These are phyloP conservation scores for Pyrenula aspistea DNA, from an alignment of 495 filamentous ascomycete genomes.

Conservation along the genomic window DNA sequence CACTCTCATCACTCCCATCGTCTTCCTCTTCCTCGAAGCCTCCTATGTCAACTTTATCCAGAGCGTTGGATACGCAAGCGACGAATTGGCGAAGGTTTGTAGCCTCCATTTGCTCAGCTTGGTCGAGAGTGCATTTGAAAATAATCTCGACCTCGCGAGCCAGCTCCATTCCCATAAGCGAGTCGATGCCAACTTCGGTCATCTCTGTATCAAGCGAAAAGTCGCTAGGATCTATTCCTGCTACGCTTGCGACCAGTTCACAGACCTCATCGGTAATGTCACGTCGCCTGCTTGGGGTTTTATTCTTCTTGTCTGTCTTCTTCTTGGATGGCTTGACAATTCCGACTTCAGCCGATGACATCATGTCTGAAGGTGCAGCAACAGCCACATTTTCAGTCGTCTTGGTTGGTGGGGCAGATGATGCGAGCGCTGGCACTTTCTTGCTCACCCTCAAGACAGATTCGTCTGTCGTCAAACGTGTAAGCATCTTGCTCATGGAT, in stretches of 20 bases:
- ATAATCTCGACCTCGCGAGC: conserved; percentile 24
- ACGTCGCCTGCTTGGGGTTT: background rate
- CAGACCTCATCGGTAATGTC: conserved; percentile 12
- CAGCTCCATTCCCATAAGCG: conserved; percentile 42
- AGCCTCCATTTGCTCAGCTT: conserved; percentile 17
- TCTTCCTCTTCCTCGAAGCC: conserved; percentile 1
- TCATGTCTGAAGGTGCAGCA: conserved; percentile 7
- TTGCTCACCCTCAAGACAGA: background rate
- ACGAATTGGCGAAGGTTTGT: conserved; percentile 12
- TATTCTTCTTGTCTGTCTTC: conserved; percentile 6
- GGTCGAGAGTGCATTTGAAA: conserved; percentile 21
- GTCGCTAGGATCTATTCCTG: conserved; percentile 20
- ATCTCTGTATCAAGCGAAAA: conserved; percentile 19
- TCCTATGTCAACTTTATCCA: background rate
- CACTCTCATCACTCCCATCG: conserved; percentile 1
- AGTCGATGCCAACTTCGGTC: conserved; percentile 42
- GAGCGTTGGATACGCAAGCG: conserved; percentile 8
- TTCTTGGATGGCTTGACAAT: conserved; percentile 3
- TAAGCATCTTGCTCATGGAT: conserved; percentile 18
- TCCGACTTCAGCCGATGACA: background rate
- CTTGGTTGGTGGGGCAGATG: background rate
- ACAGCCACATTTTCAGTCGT: background rate
- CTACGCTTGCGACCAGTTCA: conserved; percentile 17
- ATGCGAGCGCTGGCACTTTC: background rate
- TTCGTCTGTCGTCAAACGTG: conserved; percentile 3